Base-by-base conservation (phyloP, 2,329 filamentous ascomycete genomes). In the Tympanopsis confertula region DNA sequence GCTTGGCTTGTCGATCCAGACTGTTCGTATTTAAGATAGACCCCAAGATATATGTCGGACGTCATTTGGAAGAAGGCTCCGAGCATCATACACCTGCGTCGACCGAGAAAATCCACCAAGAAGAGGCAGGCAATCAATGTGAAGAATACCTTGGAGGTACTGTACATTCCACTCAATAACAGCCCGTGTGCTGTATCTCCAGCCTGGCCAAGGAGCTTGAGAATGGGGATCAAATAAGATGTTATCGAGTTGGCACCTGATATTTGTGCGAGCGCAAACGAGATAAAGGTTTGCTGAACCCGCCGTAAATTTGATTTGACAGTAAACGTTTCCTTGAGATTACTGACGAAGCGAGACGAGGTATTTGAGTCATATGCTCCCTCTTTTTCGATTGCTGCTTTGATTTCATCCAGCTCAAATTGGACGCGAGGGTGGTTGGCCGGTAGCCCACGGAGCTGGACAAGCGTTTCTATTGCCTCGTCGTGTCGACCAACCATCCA, bases 211-310 rank as follows among this genome's bases (percentile, higher is more conserved):
- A 63, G 44, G 7, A 66, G 39, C 3, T 45, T 52, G 30, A 68
- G 40, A 26, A 68, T 60, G 2, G 62, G 56, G 0, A 67, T 53
- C 4, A 66, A 48, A 42, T 69, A 63, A 12, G 57, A 48, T 0
- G 62, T 63, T 35, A 69, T 58, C 2, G 56, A 53, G 45, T 63
- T 62, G 14, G 61, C 62, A 4, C 64, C 61, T 0, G 61, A 62
- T 35, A 66, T 54, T 44, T 69, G 60, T 0, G 63, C 50, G 10
- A 66, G 50, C 0, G 53, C 50, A 17, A 59, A 64, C 0, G 55
- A 55, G 17, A 62, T 41, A 4, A 62, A 45, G 7, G 50, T 45
- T 22, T 63, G 59, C 39, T 61, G 57, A 13, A 61, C 48, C 3
- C 62, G 56, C n/a, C 59, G 57, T 3, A 62, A 51, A 37, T 65